Percentiles rank a stretch among this genome's conserved stretches.
Evolutionary conservation across 768 basidiomycete genomes (phyloP).

Genomic region (Termitomyces eurrhizus): DNA sequence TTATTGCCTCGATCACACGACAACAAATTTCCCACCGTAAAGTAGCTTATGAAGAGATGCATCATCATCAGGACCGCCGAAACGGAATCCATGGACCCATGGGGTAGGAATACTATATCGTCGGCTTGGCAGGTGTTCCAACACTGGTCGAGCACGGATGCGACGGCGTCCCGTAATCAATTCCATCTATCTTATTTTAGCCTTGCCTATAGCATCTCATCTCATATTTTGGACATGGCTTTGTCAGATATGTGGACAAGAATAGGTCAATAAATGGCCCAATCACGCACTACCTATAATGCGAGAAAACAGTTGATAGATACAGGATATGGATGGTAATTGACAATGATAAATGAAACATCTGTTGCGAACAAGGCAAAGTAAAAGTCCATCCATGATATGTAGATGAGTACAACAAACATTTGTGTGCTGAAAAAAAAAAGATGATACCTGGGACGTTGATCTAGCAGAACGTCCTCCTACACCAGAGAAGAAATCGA

Average conservation of each 20-base stretch:
- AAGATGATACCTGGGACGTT: conserved; percentile 8
- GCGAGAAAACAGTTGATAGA: not conserved
- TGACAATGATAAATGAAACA: not conserved
- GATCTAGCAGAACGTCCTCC: conserved; percentile 68
- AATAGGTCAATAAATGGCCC: not conserved
- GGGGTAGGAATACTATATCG: conserved; percentile 3
- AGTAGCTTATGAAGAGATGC: not conserved
- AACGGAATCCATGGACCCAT: conserved; percentile 9
- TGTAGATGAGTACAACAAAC: conserved; percentile 21
- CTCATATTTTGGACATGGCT: not conserved
- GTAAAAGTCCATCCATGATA: conserved; percentile 15
- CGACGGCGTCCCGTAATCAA: conserved; percentile 15
- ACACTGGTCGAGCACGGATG: not conserved
- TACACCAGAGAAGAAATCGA: conserved; percentile 76
- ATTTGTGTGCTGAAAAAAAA: conserved; percentile 5
- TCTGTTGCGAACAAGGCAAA: conserved; percentile 8
- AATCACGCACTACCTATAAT: not conserved
- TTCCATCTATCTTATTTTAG: conserved; percentile 4
- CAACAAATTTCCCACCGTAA: not conserved
- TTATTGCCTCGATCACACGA: conserved; percentile 3
- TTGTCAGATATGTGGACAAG: not conserved
- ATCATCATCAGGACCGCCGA: not conserved
- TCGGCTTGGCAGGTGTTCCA: conserved; percentile 6
- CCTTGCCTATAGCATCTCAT: not conserved
- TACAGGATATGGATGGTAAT: not conserved